A percentile compares a stretch with the other conserved stretches of the same genome.
Evolutionary conservation across 371 early-diverging fungal species (phyloP).

Genomic region (Blakeslea trispora): DNA sequence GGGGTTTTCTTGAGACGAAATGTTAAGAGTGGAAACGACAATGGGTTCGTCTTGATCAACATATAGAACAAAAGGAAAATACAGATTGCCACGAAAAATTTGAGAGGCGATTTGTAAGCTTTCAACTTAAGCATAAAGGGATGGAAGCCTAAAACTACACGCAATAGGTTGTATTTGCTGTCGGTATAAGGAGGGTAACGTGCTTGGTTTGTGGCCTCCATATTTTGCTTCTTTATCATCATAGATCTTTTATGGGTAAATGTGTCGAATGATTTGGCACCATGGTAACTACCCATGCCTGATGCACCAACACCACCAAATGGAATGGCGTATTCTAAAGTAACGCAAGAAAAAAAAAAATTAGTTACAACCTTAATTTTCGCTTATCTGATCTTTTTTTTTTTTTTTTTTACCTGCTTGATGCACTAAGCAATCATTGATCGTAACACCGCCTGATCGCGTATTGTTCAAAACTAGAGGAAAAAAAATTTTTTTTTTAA

Average conservation of each 20-base stretch:
- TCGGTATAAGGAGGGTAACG: conserved; percentile 68
- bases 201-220: conserved; percentile 37
- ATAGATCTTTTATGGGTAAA: conserved; percentile 75
- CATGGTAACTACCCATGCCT: conserved; percentile 90
- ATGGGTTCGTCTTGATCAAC: too few relatives aligned
- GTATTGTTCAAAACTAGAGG: conserved; percentile 56
- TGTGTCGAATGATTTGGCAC: conserved; percentile 70
- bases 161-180: conserved; percentile 34
- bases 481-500: not conserved
- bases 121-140: conserved; percentile 35
- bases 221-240: conserved; percentile 49
- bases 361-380: conserved; percentile 3
- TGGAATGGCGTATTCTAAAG: conserved; percentile 64
- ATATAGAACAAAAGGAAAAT: not conserved
- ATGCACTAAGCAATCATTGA: conserved; percentile 85
- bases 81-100: conserved; percentile 3
- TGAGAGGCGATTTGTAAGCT: conserved; percentile 19
- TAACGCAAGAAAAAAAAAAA: not conserved
- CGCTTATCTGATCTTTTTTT: not conserved
- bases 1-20: too few relatives aligned
- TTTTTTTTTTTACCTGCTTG: conserved; percentile 43
- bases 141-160: conserved; percentile 37
- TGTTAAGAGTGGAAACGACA: too few relatives aligned
- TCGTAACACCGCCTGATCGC: conserved; percentile 73
- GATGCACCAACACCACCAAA: conserved; percentile 93